These are phyloP conservation scores for Citrus reticulata DNA, from an alignment of 345 rosid genomes.

Conservation along the genomic window DNA sequence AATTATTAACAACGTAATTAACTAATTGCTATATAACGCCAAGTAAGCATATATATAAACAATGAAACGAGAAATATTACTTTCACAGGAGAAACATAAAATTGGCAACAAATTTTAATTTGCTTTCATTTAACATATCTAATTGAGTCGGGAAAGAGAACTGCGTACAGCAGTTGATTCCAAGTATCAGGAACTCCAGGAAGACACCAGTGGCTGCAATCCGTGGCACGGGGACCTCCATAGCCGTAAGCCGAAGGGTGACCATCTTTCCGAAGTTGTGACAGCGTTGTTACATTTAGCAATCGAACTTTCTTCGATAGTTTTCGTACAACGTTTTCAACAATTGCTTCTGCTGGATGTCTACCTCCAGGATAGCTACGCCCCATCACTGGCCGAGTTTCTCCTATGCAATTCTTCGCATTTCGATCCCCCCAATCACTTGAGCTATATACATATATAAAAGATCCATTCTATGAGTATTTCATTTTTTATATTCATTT, in stretches of 20 bases:
- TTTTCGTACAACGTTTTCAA: constrained; percentile 22
- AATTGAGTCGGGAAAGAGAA: neutral
- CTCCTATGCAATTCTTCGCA: constrained; percentile 29
- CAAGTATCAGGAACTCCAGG: constrained; percentile 57
- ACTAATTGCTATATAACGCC: neutral
- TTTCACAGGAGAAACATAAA: neutral
- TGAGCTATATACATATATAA: constrained; percentile 17
- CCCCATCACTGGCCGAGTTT: constrained; percentile 18
- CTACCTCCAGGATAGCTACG: constrained; percentile 20
- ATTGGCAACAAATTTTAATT: neutral
- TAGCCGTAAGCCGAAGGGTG: constrained; percentile 39
- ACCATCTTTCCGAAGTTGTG: constrained; percentile 45
- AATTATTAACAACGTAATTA: neutral
- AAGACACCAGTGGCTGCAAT: constrained; percentile 65
- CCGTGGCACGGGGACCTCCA: constrained; percentile 29
- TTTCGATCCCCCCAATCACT: constrained; percentile 27
- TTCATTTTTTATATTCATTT: no score
- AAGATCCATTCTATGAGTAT: neutral
- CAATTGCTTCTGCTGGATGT: constrained; percentile 23
- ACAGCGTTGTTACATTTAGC: constrained; percentile 35
- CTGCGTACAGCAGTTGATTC: constrained; percentile 39
- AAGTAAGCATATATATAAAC: neutral
- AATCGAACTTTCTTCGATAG: constrained; percentile 34
- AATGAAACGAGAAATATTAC: neutral
- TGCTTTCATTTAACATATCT: neutral